Percentiles rank a stretch among this genome's conserved stretches.
These are phyloP conservation scores for Glomus cerebriforme DNA, from an alignment of 192 early-diverging fungal genomes.

Conservation along the genomic window DNA sequence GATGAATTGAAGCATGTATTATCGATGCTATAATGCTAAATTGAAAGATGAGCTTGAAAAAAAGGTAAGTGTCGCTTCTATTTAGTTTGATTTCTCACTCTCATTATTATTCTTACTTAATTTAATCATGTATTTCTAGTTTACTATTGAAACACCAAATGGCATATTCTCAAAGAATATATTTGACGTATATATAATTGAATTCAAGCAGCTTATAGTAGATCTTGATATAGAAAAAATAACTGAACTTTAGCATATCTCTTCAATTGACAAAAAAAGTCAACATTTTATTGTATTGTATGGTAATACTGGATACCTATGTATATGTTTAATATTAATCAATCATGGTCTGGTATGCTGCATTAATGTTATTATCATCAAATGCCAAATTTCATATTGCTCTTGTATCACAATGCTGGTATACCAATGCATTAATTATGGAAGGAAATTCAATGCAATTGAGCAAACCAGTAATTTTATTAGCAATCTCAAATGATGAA, in stretches of 20 bases:
- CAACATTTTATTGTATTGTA: constrained; percentile 3
- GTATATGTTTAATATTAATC: not conserved
- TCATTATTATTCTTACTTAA: not conserved
- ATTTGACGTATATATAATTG: not conserved
- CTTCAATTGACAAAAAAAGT: not conserved
- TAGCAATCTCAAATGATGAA: not conserved
- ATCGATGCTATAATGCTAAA: not conserved
- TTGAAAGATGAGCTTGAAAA: not conserved
- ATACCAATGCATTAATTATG: not conserved
- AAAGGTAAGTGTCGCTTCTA: not conserved
- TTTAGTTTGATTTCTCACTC: not conserved
- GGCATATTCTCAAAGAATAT: not conserved
- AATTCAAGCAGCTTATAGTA: not conserved
- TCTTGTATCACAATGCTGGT: not conserved
- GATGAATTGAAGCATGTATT: not conserved
- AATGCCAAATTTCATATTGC: constrained; percentile 2
- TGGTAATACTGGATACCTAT: not conserved
- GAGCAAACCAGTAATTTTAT: not conserved
- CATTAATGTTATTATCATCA: not conserved
- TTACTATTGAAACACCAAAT: not conserved
- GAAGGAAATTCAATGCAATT: not conserved
- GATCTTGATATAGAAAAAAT: not conserved
- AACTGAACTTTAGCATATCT: not conserved
- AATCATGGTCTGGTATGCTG: not conserved
- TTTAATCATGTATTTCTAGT: not conserved